These are phyloP conservation scores for Paramecium primaurelia DNA, from an alignment of 73 alveolate genomes.

Conservation along the genomic window DNA sequence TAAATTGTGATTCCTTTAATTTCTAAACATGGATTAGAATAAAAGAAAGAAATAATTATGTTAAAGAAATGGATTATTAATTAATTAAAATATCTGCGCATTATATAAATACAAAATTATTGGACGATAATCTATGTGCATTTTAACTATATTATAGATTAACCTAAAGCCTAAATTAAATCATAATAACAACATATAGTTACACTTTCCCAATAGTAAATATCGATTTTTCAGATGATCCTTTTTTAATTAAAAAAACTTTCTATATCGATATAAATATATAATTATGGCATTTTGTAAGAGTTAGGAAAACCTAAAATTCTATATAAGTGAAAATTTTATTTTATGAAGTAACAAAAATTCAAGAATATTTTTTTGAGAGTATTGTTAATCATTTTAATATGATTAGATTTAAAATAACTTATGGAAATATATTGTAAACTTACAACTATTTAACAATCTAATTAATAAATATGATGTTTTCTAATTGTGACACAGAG, in stretches of 20 bases:
- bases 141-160: neutral
- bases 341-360: neutral
- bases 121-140: neutral
- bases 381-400: neutral
- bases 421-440: neutral
- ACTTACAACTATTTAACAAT: neutral
- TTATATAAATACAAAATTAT: neutral
- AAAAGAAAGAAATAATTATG: neutral
- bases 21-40: neutral
- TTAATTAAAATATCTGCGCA: neutral
- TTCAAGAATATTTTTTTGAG: neutral
- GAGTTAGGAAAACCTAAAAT: neutral
- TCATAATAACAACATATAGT: neutral
- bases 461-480: neutral
- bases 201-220: neutral
- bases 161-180: neutral
- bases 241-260: neutral
- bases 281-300: neutral
- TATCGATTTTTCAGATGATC: neutral
- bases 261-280: neutral
- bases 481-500: neutral
- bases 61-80: neutral
- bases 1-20: neutral
- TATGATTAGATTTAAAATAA: neutral
- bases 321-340: neutral